Percentiles rank a stretch among this genome's conserved stretches.
Conservation (phyloP, 2,329 filamentous ascomycete species). For the Penicillium janthinellum region DNA sequence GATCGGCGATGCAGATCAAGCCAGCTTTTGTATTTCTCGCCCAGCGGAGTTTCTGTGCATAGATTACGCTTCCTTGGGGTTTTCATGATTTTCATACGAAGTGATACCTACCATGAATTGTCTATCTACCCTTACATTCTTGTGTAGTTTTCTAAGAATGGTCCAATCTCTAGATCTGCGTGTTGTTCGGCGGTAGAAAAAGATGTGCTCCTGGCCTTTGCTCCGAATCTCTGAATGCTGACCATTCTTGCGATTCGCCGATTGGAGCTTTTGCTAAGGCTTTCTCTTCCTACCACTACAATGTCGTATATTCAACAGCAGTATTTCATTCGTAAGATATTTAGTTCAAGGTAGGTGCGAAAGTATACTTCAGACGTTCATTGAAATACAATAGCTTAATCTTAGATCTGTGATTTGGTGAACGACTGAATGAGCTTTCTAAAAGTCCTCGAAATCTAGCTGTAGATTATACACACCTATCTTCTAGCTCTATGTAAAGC, state of each 20-base stretch:
- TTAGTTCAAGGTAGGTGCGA: too few species aligned
- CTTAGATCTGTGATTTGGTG: too few species aligned
- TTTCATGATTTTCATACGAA: constrained; percentile 19
- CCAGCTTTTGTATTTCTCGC: constrained; percentile 22
- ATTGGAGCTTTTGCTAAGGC: background rate
- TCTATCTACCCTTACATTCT: background rate
- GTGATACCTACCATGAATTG: background rate
- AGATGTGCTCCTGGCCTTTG: background rate
- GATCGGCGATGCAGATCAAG: constrained; percentile 29
- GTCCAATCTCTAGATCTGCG: background rate
- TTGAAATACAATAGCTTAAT: too few species aligned
- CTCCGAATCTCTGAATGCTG: background rate
- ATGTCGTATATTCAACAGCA: too few species aligned
- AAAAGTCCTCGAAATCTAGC: background rate
- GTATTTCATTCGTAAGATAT: too few species aligned
- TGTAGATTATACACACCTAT: background rate
- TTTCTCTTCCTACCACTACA: background rate
- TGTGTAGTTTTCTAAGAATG: background rate
- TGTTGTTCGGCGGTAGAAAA: background rate
- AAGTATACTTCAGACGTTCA: too few species aligned
- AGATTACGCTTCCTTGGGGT: constrained; percentile 9
- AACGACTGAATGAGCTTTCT: background rate
- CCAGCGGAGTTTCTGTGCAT: constrained; percentile 22
- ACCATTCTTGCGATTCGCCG: background rate
- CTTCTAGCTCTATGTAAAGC: background rate